A percentile compares a stretch with the other conserved stretches of the same genome.
Evolutionary conservation across 257 asterid species (phyloP).

Genomic region (Osmanthus fragrans): DNA sequence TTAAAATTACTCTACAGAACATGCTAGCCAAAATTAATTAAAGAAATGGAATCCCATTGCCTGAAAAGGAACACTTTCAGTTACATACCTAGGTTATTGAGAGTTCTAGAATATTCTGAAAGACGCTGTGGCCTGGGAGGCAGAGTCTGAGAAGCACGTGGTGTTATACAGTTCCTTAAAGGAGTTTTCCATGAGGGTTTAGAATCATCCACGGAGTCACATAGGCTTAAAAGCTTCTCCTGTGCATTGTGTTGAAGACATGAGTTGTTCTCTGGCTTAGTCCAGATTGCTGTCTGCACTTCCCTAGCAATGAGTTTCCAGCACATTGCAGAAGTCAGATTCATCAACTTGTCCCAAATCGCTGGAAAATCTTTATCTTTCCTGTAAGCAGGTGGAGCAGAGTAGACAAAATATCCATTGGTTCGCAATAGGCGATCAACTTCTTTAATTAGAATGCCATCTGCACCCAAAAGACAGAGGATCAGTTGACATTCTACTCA

Average conservation of each 20-base stretch:
- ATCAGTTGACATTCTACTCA: not conserved
- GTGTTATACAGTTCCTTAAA: constrained; percentile 49
- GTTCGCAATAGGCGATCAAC: constrained; percentile 71
- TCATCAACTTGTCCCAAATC: constrained; percentile 79
- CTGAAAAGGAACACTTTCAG: not conserved
- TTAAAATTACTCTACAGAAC: not conserved
- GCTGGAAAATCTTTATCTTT: constrained; percentile 82
- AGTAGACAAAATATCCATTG: constrained; percentile 86
- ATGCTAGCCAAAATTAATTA: not conserved
- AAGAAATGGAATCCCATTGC: not conserved
- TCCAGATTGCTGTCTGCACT: constrained; percentile 95
- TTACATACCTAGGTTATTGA: constrained; percentile 54
- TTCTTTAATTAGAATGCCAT: constrained; percentile 85
- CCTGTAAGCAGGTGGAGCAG: constrained; percentile 96
- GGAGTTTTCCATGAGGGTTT: constrained; percentile 63
- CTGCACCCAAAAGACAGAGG: constrained; percentile 42
- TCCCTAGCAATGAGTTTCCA: constrained; percentile 91
- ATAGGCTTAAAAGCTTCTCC: constrained; percentile 52
- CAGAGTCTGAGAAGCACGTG: constrained; percentile 40
- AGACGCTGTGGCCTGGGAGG: constrained; percentile 83
- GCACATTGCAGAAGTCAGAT: constrained; percentile 85
- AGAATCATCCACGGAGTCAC: constrained; percentile 55
- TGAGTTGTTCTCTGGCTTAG: constrained; percentile 55
- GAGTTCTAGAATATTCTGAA: constrained; percentile 71
- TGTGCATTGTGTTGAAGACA: constrained; percentile 63